Evolutionary conservation across 176 grass and related monocot species (phyloP), one percentile per base, ranked within the genome.

Genomic region (Puccinellia tenuiflora): DNA sequence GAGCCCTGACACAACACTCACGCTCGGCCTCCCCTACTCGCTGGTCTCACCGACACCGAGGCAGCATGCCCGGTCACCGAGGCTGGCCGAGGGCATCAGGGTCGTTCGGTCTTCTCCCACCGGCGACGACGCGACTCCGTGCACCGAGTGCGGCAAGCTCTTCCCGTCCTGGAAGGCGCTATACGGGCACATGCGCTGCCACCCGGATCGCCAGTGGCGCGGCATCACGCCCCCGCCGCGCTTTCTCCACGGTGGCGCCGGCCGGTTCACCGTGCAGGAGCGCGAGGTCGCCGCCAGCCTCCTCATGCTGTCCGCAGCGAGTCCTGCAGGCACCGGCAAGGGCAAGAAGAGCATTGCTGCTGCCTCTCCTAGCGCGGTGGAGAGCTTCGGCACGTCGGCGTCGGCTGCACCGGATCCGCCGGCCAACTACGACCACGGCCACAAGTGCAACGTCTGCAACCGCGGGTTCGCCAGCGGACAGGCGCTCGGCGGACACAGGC

Each of bases 111-210:
- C 37, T 5, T 53, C 83, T 33, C 77, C 28, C n/a, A 30, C 38
- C 6, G 78, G 9, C 43, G 76, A 79, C 1, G 33, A 79, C 1
- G 33, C 81, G 37, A 65, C 65, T 46, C 78, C 65, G 22, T 97
- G 94, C 69, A 80, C 61, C 10, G 89, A 88, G 61, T 97, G 94
- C 78, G 77, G 61, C 9, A 92, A 75, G 91, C 54, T 0, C 31
- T 97, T 91, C 86, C 28, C 25, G 10, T 90, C 91, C 5, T 25
- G 30, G 51, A 93, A 97, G 86, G 91, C 94, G 21, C 84, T 97
- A 29, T 84, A 75, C 40, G 94, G 91, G n/a, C 94, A 97, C 84
- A 93, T 97, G 94, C 72, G 94, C 1, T 88, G 86, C 86, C 94
- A 97, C 79, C 91, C 94, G 15, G 91, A 93, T n/a, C 81, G 91